Evolutionary conservation across 2,329 filamentous ascomycete genomes (phyloP), one percentile per base, ranked within the genome.

Genomic region (Apiospora phragmitis): DNA sequence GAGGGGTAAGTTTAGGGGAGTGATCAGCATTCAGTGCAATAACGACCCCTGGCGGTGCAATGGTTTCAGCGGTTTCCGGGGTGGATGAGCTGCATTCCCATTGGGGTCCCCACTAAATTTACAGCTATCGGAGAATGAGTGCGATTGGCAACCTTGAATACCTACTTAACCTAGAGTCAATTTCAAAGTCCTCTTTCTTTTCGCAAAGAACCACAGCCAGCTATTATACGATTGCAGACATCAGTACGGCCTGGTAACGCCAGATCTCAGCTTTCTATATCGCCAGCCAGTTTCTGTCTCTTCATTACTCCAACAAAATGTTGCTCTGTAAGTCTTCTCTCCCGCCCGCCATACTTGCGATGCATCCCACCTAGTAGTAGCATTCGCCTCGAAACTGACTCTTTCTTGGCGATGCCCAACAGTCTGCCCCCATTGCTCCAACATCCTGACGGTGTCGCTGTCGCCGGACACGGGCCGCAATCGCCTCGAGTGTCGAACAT

Each of bases 401-500:
- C 26, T 14, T 5, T 9, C 35, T 14, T 24, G n/a, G 43, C 65
- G 21, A n/a, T 43, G 3, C 24, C 29, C 3, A 21, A 7, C 76
- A 93, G 92, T 95, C 89, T 96, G 93, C 82, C 93, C 93, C 68
- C 89, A 90, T 80, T 96, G 93, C 86, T 91, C 91, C 82, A 96
- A 95, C 85, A 91, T 94, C 82, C 90, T 96, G 79, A 94, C 92
- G 78, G 91, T 95, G 77, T 90, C 90, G 71, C 80, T 85, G 24
- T 77, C 76, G 67, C 86, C 86, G 74, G 85, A 84, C 73, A 85
- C 83, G 67, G 85, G 87, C 71, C 84, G 83, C 77, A 98, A 98
- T 85, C 92, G 94, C 71, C 94, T 98, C 82, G 94, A 97, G 83
- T 99, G 96, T 85, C 93, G 94, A 71, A 97, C 94, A 71, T 99